Conservation (phyloP, 495 filamentous ascomycete species). For the Glarea lozoyensis region DNA sequence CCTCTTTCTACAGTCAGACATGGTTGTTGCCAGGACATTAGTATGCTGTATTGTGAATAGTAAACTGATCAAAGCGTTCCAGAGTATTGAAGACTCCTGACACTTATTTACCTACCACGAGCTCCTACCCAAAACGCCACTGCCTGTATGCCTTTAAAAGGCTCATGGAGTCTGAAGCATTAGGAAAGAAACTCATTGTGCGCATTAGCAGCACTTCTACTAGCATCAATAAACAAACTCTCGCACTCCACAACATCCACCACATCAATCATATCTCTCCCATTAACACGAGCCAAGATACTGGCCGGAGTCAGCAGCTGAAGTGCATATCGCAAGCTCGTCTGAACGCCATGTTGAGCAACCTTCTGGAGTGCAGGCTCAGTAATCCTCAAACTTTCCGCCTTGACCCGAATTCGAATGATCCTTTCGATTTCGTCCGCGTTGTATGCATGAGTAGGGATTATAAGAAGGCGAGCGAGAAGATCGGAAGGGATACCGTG, state of each 20-base stretch:
- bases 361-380: slow-evolving; percentile 80
- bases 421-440: slow-evolving; percentile 84
- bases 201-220: slow-evolving; percentile 68
- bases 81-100: too few species aligned
- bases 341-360: slow-evolving; percentile 71
- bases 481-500: slow-evolving; percentile 93
- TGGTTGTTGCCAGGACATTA: too few species aligned
- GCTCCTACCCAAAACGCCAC: too few species aligned
- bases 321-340: slow-evolving; percentile 85
- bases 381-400: slow-evolving; percentile 69
- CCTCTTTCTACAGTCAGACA: too few species aligned
- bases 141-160: too few species aligned
- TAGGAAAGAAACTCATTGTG: too few species aligned
- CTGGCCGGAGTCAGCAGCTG: slow-evolving; percentile 82
- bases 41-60: too few species aligned
- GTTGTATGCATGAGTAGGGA: slow-evolving; percentile 82
- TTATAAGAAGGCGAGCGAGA: slow-evolving; percentile 84
- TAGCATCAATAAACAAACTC: slow-evolving; percentile 83
- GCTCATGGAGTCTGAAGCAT: too few species aligned
- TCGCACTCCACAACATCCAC: slow-evolving; percentile 79
- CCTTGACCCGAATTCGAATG: slow-evolving; percentile 69
- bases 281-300: slow-evolving; percentile 52
- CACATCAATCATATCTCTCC: slow-evolving; percentile 65
- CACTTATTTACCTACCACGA: too few species aligned
- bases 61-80: too few species aligned